Percentiles rank a stretch among this genome's conserved stretches.
Evolutionary conservation across 2,329 filamentous ascomycete genomes (phyloP).

Genomic region (Curvularia hawaiiensis): DNA sequence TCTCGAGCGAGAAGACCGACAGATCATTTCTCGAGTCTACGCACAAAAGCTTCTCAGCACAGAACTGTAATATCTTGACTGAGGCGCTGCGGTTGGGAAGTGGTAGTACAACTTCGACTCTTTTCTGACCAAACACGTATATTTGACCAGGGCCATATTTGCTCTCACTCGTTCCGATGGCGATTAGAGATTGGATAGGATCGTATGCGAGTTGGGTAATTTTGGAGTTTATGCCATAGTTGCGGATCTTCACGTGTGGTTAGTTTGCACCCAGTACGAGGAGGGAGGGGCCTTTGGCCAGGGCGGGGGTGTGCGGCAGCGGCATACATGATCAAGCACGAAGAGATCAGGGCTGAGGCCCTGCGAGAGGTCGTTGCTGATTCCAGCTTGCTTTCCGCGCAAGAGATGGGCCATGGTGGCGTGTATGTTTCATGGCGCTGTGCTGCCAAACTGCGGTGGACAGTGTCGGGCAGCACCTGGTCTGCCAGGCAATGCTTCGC

Average conservation of each 20-base stretch:
- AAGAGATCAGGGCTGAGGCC: constrained; percentile 80
- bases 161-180: constrained; percentile 87
- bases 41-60: constrained; percentile 81
- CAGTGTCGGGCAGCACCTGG: constrained; percentile 16
- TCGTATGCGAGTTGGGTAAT: constrained; percentile 86
- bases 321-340: constrained; percentile 74
- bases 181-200: constrained; percentile 89
- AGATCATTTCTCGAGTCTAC: constrained; percentile 87
- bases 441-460: constrained; percentile 9
- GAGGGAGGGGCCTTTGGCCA: constrained; percentile 2
- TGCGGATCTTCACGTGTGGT: constrained; percentile 36
- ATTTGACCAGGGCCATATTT: constrained; percentile 86
- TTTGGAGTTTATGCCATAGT: constrained; percentile 64
- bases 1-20: constrained; percentile 78
- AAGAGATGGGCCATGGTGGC: constrained; percentile 80
- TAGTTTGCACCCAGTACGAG: constrained; percentile 19
- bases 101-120: constrained; percentile 76
- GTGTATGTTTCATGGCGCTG: constrained; percentile 38
- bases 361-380: constrained; percentile 87
- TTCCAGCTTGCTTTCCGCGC: constrained; percentile 89
- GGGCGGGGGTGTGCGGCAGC: constrained; percentile 25
- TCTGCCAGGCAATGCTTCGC: constrained; percentile 15
- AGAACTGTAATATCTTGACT: constrained; percentile 80
- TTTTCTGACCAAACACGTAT: constrained; percentile 82
- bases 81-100: constrained; percentile 71